These are phyloP conservation scores for Verbascum thapsus DNA, from an alignment of 257 asterid genomes.

Conservation along the genomic window DNA sequence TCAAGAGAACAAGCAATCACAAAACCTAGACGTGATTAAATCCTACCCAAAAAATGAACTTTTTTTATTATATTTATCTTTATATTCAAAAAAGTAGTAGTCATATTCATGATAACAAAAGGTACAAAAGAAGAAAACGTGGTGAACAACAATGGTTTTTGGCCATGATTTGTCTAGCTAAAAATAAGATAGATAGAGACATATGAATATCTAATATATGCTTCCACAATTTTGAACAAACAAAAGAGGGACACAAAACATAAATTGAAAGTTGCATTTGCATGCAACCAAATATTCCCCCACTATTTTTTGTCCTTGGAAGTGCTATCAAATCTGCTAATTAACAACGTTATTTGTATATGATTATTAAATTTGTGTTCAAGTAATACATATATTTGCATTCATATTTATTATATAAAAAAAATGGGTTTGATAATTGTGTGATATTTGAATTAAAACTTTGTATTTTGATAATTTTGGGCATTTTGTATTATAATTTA, in stretches of 20 bases:
- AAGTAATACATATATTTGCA: too few relatives aligned
- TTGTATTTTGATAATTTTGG: too few relatives aligned
- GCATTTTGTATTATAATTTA: too few relatives aligned
- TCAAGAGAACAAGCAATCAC: too few relatives aligned
- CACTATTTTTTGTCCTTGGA: constrained; percentile 37
- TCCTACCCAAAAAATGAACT: too few relatives aligned
- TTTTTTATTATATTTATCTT: not conserved
- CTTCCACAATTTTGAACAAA: constrained; percentile 26
- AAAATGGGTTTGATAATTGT: too few relatives aligned
- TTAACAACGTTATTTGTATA: constrained; percentile 13
- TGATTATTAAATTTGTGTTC: not conserved
- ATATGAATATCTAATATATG: not conserved
- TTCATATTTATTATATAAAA: too few relatives aligned
- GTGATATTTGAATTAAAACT: too few relatives aligned
- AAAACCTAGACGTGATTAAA: too few relatives aligned
- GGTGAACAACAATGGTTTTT: constrained; percentile 27
- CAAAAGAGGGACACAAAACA: constrained; percentile 33
- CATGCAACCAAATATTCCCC: constrained; percentile 22
- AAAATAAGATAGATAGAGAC: constrained; percentile 1
- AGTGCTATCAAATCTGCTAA: constrained; percentile 22
- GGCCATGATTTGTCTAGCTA: constrained; percentile 29
- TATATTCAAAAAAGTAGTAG: not conserved
- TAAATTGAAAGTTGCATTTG: constrained; percentile 28
- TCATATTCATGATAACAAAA: not conserved
- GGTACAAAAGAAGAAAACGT: not conserved